Evolutionary conservation across 352 stramenopile species (phyloP).

Genomic region (Achlya hypogyna): DNA sequence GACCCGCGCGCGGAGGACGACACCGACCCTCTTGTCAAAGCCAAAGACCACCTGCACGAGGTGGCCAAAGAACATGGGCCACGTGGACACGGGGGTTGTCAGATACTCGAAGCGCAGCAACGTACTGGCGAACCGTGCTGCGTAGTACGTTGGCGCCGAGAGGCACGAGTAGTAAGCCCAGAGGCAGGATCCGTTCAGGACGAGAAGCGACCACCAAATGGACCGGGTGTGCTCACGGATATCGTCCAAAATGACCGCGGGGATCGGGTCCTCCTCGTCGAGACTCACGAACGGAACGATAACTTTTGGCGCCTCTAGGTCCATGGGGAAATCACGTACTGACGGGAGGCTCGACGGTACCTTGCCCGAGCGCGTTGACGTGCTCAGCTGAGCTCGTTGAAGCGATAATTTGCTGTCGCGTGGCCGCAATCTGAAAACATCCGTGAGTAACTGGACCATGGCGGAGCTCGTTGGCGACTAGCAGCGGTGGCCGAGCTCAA

Average conservation of each 20-base stretch:
- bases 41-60: slow-evolving; percentile 13
- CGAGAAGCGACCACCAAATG: slow-evolving; percentile 54
- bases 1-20: slow-evolving; percentile 30
- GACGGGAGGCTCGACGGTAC: too few species aligned
- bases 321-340: too few species aligned
- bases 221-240: slow-evolving; percentile 38
- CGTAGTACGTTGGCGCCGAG: slow-evolving; percentile 52
- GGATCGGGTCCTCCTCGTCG: slow-evolving; percentile 20
- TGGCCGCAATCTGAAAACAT: too few species aligned
- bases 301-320: too few species aligned
- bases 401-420: too few species aligned
- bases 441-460: too few species aligned
- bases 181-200: slow-evolving; percentile 52
- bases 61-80: slow-evolving; percentile 16
- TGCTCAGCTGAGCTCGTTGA: too few species aligned
- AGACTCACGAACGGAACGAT: too few species aligned
- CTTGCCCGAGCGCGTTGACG: too few species aligned
- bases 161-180: slow-evolving; percentile 69
- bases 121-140: slow-evolving; percentile 33
- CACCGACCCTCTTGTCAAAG: slow-evolving; percentile 20
- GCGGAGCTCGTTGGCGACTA: too few species aligned
- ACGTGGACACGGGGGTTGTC: slow-evolving; percentile 9
- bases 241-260: slow-evolving; percentile 52
- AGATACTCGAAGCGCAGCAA: slow-evolving; percentile 9
- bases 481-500: too few species aligned